Percentiles rank a stretch among this genome's conserved stretches.
Evolutionary conservation across 371 early-diverging fungal genomes (phyloP).

Genomic region (Phascolomyces articulosus): DNA sequence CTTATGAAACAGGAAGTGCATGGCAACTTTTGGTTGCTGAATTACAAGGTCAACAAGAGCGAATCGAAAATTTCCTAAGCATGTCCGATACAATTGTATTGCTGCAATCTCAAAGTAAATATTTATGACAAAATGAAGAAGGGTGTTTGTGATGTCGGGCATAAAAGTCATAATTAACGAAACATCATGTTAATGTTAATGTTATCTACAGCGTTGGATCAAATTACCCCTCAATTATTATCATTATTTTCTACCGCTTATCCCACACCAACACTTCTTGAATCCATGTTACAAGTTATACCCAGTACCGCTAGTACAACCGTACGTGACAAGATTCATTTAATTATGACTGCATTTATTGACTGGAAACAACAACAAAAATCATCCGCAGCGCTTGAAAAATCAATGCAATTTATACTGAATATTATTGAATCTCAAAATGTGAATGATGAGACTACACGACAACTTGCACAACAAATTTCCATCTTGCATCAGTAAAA

Average conservation of each 20-base stretch:
- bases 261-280: constrained; percentile 25
- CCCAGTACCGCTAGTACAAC: background rate
- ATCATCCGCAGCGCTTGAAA: constrained; percentile 4
- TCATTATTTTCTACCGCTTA: constrained; percentile 20
- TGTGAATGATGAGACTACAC: constrained; percentile 5
- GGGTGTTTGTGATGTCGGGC: too few relatives aligned
- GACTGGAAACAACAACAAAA: constrained; percentile 3
- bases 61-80: constrained; percentile 21
- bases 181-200: background rate
- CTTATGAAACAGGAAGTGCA: constrained; percentile 24
- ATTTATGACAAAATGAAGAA: too few relatives aligned
- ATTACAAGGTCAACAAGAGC: constrained; percentile 21
- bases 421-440: constrained; percentile 1
- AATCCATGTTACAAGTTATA: constrained; percentile 17
- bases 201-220: constrained; percentile 1
- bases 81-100: constrained; percentile 13
- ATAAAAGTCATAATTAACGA: too few relatives aligned
- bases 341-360: constrained; percentile 4
- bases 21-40: constrained; percentile 43
- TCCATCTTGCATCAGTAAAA: constrained; percentile 2
- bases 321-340: constrained; percentile 1
- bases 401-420: background rate
- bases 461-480: background rate
- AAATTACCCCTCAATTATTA: constrained; percentile 24
- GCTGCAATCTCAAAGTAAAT: constrained; percentile 26